Evolutionary conservation across 306 rosid genomes (phyloP).

Genomic region (Alnus rubra): DNA sequence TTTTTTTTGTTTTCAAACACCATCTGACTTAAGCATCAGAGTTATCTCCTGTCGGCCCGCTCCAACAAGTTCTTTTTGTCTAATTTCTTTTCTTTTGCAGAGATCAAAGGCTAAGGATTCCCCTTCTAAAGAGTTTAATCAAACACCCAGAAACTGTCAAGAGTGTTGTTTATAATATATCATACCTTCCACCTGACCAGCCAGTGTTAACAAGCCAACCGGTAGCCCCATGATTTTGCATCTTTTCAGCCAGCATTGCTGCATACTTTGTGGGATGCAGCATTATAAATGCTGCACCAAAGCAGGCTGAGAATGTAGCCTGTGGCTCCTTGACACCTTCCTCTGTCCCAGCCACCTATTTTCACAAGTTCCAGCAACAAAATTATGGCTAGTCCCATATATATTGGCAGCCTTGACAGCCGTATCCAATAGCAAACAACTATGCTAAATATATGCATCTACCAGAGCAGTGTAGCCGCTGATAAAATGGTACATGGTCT

Average conservation of each 20-base stretch:
- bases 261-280: slow-evolving; percentile 89
- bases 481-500: slow-evolving; percentile 96
- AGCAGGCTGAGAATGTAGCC: slow-evolving; percentile 96
- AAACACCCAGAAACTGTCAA: no score
- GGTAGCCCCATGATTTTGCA: slow-evolving; percentile 81
- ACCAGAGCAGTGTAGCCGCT: slow-evolving; percentile 93
- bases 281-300: slow-evolving; percentile 95
- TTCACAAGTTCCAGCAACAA: neutral
- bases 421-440: neutral
- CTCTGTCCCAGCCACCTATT: slow-evolving; percentile 89
- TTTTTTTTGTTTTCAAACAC: no score
- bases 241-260: slow-evolving; percentile 90
- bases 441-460: neutral
- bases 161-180: neutral
- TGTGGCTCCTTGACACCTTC: slow-evolving; percentile 93
- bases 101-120: no score
- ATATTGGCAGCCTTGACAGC: neutral
- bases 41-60: no score
- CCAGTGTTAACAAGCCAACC: slow-evolving; percentile 99
- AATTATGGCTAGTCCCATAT: neutral
- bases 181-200: slow-evolving; percentile 89
- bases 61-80: no score
- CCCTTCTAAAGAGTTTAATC: no score
- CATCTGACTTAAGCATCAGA: no score
- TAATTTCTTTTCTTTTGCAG: no score